A percentile compares a stretch with the other conserved stretches of the same genome.
phyloP scores from a whole-genome alignment of 441 rosid genomes.

The Euphorbia schlechtendalii region DNA sequence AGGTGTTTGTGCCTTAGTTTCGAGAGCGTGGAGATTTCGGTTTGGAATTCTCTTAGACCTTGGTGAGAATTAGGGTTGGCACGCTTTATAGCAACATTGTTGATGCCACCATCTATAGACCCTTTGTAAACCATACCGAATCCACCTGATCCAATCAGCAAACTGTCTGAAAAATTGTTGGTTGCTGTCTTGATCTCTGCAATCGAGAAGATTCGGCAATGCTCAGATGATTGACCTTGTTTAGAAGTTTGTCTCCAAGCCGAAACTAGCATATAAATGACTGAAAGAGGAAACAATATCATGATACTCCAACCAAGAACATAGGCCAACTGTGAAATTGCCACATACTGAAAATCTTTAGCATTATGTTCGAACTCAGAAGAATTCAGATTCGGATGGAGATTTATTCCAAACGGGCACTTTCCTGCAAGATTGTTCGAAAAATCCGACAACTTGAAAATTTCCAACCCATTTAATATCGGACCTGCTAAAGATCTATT shows the following conservation, averaged over 20 bases:
- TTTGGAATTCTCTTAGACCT: constrained; percentile 82
- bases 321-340: accelerated
- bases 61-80: constrained; percentile 78
- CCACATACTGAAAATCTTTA: neutral
- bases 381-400: neutral
- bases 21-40: constrained; percentile 85
- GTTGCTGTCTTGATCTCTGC: constrained; percentile 80
- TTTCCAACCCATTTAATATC: constrained; percentile 30
- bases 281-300: neutral
- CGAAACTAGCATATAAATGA: neutral
- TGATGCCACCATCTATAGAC: constrained; percentile 54
- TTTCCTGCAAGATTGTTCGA: constrained; percentile 25
- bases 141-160: constrained; percentile 76
- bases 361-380: neutral
- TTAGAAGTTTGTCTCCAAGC: constrained; percentile 35
- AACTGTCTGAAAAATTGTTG: constrained; percentile 57
- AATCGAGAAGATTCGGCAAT: constrained; percentile 70
- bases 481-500: constrained; percentile 8
- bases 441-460: constrained; percentile 23
- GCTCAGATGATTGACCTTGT: constrained; percentile 50
- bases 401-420: constrained; percentile 15
- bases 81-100: constrained; percentile 75
- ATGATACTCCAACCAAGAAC: neutral
- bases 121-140: constrained; percentile 79
- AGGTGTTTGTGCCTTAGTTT: constrained; percentile 79